Evolutionary conservation across 805 yeast genomes (phyloP), one percentile per base, ranked within the genome.

Genomic region (Torulaspora quercuum): DNA sequence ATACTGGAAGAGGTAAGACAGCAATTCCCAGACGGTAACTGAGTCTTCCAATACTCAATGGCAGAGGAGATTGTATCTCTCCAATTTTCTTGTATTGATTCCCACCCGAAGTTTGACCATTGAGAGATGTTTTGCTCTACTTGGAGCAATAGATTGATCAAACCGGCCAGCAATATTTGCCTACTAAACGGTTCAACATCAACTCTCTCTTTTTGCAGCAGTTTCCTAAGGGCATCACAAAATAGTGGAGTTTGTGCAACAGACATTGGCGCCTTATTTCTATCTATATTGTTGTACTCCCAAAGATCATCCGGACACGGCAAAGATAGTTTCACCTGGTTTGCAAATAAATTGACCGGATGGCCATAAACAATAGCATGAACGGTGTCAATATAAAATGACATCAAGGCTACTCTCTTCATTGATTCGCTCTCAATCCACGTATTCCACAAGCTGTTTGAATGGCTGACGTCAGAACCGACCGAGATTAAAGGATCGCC

Each of bases 351-450:
- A 49, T 73, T 62, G 4, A 38, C 20, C 37, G 81, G 76, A 59
- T 84, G 92, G 4, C 89, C 80, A 55, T 80, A 82, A 39, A 82
- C 70, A 15, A 81, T 72, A 29, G 85, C 80, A 61, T 84, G 92
- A 3, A 78, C 69, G 3, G 80, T 78, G 57, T 85, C 94, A 43
- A 81, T 65, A 52, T 80, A 80, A 53, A 84, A 84, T n/a, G 89
- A 83, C 80, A 82, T 75, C 41, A 78, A 75, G 1, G 89, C 82
- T 1, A 81, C 71, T 37, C 95, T 61, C 52, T 84, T 84, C 70
- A 82, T 68, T 22, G 80, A 73, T 57, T 84, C 95, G 21, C 76
- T 72, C 36, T 81, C 84, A 8, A 84, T 78, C 92, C 94, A 84
- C 10, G 37, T 37, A 15, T 22, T 33, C 41, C 41, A 37, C n/a